Evolutionary conservation across 768 basidiomycete species (phyloP).

Genomic region (Mycena belliarum): DNA sequence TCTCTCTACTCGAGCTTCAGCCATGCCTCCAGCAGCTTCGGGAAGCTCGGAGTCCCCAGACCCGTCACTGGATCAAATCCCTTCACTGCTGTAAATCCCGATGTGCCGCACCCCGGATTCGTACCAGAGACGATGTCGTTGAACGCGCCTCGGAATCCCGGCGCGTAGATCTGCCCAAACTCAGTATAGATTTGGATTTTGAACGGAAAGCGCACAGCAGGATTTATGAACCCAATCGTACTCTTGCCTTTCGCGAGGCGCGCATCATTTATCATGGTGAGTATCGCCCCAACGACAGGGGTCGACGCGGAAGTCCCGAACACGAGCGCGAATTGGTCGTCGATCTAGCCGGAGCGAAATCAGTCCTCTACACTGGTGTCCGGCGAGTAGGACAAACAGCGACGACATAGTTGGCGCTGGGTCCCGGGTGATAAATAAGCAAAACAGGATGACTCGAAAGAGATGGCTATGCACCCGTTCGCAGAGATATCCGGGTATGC

Average conservation of each 20-base stretch:
- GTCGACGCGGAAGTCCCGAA: conserved; percentile 52
- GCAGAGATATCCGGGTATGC: conserved; percentile 52
- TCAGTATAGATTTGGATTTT: background rate
- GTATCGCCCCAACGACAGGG: conserved; percentile 49
- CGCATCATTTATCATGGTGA: conserved; percentile 55
- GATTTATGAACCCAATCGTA: conserved; percentile 53
- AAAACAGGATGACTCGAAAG: background rate
- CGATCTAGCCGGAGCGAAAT: conserved; percentile 27
- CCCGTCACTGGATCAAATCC: conserved; percentile 54
- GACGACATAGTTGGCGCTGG: conserved; percentile 45
- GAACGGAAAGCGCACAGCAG: conserved; percentile 18
- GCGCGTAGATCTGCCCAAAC: conserved; percentile 43
- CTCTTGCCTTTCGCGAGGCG: conserved; percentile 42
- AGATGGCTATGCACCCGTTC: conserved; percentile 32
- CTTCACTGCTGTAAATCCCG: conserved; percentile 34
- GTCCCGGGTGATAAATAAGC: background rate
- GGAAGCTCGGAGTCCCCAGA: conserved; percentile 48
- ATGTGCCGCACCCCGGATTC: conserved; percentile 43
- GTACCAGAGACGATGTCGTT: conserved; percentile 49
- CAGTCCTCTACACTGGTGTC: background rate
- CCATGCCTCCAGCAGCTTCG: conserved; percentile 36
- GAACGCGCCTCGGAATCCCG: conserved; percentile 41
- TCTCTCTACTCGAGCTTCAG: conserved; percentile 7
- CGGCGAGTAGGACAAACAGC: conserved; percentile 28
- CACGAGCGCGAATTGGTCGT: conserved; percentile 38